phyloP scores from a whole-genome alignment of 331 rosid species.

The Malus hybrid region DNA sequence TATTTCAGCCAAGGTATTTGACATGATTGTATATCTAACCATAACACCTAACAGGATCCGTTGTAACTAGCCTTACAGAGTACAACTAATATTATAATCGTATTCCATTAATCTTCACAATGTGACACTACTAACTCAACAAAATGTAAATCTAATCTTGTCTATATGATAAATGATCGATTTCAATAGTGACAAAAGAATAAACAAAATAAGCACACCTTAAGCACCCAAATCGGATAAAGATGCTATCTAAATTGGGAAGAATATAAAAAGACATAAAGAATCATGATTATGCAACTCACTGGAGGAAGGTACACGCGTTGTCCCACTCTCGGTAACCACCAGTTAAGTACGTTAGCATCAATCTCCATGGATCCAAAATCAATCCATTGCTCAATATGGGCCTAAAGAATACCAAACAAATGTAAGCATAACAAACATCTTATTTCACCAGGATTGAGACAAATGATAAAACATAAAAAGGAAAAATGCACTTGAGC shows the following conservation, averaged over 20 bases:
- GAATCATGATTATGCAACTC: conserved; percentile 12
- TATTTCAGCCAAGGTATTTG: background rate
- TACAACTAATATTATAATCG: background rate
- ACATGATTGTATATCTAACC: background rate
- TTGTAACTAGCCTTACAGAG: background rate
- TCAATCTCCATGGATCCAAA: conserved; percentile 64
- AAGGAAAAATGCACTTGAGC: background rate
- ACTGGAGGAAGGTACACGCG: conserved; percentile 49
- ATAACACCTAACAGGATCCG: background rate
- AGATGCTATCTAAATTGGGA: background rate
- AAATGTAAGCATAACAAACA: background rate
- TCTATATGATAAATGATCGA: background rate
- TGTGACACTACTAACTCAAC: background rate
- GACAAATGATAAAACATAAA: background rate
- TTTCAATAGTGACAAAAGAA: background rate
- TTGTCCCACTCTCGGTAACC: conserved; percentile 36
- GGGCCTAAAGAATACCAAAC: conserved; percentile 40
- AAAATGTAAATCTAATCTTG: background rate
- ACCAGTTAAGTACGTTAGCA: conserved; percentile 19
- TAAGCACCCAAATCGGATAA: background rate
- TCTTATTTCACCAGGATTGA: background rate
- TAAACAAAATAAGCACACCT: background rate
- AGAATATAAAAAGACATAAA: background rate
- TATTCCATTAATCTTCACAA: background rate
- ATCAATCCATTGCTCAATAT: conserved; percentile 83